These are phyloP conservation scores for Tylopilus felleus DNA, from an alignment of 768 basidiomycete species.

Conservation along the genomic window DNA sequence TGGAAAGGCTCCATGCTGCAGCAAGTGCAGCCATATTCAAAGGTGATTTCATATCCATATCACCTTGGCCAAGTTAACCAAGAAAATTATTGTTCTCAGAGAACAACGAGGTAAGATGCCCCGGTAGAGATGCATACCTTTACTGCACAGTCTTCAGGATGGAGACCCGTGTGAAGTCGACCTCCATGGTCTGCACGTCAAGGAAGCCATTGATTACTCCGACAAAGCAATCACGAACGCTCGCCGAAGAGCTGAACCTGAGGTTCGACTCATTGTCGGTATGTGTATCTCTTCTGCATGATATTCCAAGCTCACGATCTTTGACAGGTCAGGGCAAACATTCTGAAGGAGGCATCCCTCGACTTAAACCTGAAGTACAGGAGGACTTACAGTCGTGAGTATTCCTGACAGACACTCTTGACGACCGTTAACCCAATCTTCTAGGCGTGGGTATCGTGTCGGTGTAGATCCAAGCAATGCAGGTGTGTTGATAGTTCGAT, in stretches of 20 bases:
- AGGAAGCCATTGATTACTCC: conserved; percentile 77
- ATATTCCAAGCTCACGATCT: background rate
- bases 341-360: too few relatives aligned
- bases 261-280: conserved; percentile 86
- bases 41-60: conserved; percentile 37
- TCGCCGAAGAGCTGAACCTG: conserved; percentile 52
- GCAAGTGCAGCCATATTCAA: conserved; percentile 83
- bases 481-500: too few relatives aligned
- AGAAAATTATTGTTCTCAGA: conserved; percentile 37
- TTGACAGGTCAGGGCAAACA: conserved; percentile 75
- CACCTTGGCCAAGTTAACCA: background rate
- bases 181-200: conserved; percentile 88
- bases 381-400: conserved; percentile 71
- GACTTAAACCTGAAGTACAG: conserved; percentile 88
- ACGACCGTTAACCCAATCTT: background rate
- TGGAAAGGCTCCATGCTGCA: conserved; percentile 72
- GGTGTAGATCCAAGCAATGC: too few relatives aligned
- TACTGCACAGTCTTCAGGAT: conserved; percentile 38
- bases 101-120: conserved; percentile 60
- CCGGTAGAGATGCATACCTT: background rate
- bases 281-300: too few relatives aligned
- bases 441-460: conserved; percentile 66
- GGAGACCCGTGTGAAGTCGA: conserved; percentile 73
- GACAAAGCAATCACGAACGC: conserved; percentile 71
- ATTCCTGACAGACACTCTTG: background rate